phyloP scores from a whole-genome alignment of 176 grass and related monocot genomes.

The Elaeis guineensis region DNA sequence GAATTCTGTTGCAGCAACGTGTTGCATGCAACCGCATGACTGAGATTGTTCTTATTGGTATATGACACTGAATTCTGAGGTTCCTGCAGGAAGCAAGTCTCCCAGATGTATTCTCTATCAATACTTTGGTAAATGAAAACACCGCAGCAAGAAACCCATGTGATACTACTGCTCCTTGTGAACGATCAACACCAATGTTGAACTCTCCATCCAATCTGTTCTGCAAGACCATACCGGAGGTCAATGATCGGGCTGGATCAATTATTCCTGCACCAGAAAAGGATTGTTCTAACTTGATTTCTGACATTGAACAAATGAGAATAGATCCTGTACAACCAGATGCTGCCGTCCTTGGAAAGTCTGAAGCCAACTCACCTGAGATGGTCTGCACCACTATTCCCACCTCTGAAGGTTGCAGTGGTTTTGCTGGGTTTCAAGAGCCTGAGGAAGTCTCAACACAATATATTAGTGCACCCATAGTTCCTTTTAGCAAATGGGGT shows the following conservation, averaged over 20 bases:
- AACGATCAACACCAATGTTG: slow-evolving; percentile 10
- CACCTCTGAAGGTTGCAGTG: slow-evolving; percentile 38
- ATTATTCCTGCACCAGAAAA: slow-evolving; percentile 14
- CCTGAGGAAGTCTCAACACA: slow-evolving; percentile 41
- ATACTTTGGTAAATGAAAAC: slow-evolving; percentile 34
- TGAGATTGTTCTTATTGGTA: too few relatives aligned
- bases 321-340: slow-evolving; percentile 24
- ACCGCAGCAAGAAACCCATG: slow-evolving; percentile 37
- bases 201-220: slow-evolving; percentile 34
- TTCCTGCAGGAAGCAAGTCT: slow-evolving; percentile 72
- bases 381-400: slow-evolving; percentile 12
- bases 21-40: too few relatives aligned
- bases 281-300: slow-evolving; percentile 38
- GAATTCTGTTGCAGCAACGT: too few relatives aligned
- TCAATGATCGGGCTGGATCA: slow-evolving; percentile 18
- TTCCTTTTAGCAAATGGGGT: slow-evolving; percentile 40
- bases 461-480: slow-evolving; percentile 41
- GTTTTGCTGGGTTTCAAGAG: slow-evolving; percentile 50
- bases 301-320: slow-evolving; percentile 54
- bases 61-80: background rate
- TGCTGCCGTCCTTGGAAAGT: background rate
- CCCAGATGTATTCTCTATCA: slow-evolving; percentile 52
- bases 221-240: background rate
- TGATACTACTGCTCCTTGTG: slow-evolving; percentile 26
- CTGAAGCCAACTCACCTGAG: background rate